Percentiles rank a stretch among this genome's conserved stretches.
phyloP scores from a whole-genome alignment of 2,329 filamentous ascomycete species.

The Onygena corvina region DNA sequence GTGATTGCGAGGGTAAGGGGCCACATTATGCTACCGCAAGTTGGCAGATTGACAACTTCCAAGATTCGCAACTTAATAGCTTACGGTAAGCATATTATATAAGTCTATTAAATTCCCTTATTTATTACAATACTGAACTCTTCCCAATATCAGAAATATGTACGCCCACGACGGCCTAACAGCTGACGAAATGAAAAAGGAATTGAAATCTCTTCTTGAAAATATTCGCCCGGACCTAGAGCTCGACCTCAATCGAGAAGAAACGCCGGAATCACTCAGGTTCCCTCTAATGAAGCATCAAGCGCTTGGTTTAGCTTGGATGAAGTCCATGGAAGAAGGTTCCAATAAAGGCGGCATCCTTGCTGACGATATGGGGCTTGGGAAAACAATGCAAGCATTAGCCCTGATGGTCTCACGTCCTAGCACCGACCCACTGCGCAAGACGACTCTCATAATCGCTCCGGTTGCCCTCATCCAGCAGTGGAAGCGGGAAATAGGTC shows the following conservation, averaged over 20 bases:
- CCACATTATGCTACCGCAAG: not conserved
- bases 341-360: conserved; percentile 63
- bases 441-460: conserved; percentile 73
- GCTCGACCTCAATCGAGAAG: conserved; percentile 48
- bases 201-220: conserved; percentile 56
- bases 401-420: conserved; percentile 60
- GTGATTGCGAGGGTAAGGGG: not conserved
- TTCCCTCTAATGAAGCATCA: conserved; percentile 69
- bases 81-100: not conserved
- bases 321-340: conserved; percentile 61
- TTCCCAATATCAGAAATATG: not conserved
- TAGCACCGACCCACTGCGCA: conserved; percentile 44
- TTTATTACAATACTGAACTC: not conserved
- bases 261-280: conserved; percentile 57
- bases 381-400: conserved; percentile 73
- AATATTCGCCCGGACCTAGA: conserved; percentile 65
- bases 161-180: not conserved
- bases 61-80: too few relatives aligned
- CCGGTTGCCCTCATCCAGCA: conserved; percentile 70
- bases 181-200: conserved; percentile 39
- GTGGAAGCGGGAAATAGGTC: conserved; percentile 68
- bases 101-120: not conserved
- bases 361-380: conserved; percentile 71
- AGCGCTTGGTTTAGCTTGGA: conserved; percentile 63
- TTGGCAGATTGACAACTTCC: not conserved